These are phyloP conservation scores for Scheffersomyces stambukii DNA, from an alignment of 1,139 yeast species.

Conservation along the genomic window DNA sequence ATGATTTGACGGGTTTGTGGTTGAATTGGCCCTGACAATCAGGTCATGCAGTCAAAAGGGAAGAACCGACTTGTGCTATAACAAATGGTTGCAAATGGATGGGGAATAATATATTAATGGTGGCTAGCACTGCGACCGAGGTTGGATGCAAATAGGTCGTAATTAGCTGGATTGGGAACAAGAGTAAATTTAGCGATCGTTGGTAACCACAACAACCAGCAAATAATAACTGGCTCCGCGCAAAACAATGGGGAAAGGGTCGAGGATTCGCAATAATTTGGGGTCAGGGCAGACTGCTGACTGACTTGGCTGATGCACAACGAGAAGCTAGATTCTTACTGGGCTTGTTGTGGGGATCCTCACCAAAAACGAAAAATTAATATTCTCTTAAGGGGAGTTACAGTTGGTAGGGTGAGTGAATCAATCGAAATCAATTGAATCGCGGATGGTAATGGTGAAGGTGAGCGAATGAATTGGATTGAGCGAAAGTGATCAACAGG, in stretches of 20 bases:
- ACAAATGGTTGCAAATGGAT: slow-evolving; percentile 1
- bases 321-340: neutral
- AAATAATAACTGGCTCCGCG: too few species aligned
- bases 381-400: neutral
- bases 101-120: neutral
- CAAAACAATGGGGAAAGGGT: neutral
- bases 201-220: too few species aligned
- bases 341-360: neutral
- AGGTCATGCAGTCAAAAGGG: slow-evolving; percentile 1
- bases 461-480: neutral
- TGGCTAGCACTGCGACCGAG: too few species aligned
- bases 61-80: neutral
- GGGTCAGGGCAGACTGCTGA: slow-evolving; percentile 1
- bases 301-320: slow-evolving; percentile 1
- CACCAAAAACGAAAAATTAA: slow-evolving; percentile 1
- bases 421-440: neutral
- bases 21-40: neutral
- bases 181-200: too few species aligned
- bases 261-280: neutral
- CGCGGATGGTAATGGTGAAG: neutral
- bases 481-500: too few species aligned
- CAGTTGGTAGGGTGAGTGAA: neutral
- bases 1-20: neutral
- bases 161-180: too few species aligned
- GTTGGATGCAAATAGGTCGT: too few species aligned